Evolutionary conservation across 2,329 filamentous ascomycete genomes (phyloP).

Genomic region (Colletotrichum sp.): DNA sequence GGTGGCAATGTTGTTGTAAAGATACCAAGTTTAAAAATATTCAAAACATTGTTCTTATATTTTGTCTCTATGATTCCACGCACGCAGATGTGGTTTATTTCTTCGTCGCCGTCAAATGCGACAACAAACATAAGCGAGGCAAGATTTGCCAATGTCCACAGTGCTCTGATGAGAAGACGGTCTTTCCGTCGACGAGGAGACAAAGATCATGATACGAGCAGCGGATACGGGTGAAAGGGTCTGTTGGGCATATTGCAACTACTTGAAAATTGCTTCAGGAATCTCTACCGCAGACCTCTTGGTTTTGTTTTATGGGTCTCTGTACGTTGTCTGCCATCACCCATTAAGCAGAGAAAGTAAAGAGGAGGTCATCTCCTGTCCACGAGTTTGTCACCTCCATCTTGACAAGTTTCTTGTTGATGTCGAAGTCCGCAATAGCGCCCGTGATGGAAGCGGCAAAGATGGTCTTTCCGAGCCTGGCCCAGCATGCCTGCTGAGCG

Average conservation of each 20-base stretch:
- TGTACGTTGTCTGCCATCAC: background rate
- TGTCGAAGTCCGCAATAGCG: background rate
- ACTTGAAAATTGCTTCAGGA: background rate
- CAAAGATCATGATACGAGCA: background rate
- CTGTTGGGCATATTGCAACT: background rate
- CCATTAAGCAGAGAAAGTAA: background rate
- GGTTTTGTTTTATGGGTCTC: background rate
- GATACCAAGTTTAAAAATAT: background rate
- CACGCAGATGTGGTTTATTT: too few relatives aligned
- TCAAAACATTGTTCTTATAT: too few relatives aligned
- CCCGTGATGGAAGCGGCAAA: background rate
- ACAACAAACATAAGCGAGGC: rapidly evolving
- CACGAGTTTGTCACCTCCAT: background rate
- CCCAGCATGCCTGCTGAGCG: background rate
- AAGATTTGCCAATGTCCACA: background rate
- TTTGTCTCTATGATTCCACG: too few relatives aligned
- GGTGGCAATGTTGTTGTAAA: background rate
- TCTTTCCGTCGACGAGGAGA: too few relatives aligned
- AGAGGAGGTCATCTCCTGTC: background rate
- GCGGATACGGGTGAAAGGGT: background rate
- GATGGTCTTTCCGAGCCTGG: background rate
- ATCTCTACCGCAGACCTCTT: background rate
- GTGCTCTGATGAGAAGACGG: background rate
- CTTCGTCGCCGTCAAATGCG: too few relatives aligned
- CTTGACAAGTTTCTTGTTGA: background rate